Evolutionary conservation across 2,329 filamentous ascomycete genomes (phyloP).

Genomic region (Colletotrichum tofieldiae): DNA sequence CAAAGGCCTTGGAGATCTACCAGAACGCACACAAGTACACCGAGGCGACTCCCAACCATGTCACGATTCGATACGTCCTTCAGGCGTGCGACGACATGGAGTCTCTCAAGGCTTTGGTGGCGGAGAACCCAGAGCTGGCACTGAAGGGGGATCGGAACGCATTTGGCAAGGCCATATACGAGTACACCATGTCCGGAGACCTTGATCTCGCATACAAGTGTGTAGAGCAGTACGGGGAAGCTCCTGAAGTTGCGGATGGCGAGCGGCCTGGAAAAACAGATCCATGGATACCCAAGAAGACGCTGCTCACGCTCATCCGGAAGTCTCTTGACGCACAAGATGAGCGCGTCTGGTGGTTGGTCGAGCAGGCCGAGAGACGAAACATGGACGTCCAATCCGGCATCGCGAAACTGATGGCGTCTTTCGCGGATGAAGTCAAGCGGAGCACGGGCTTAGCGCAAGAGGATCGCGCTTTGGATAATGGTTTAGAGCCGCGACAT

Average conservation of each 20-base stretch:
- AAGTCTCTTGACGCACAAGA: constrained; percentile 39
- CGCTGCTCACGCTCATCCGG: constrained; percentile 36
- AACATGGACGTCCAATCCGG: constrained; percentile 39
- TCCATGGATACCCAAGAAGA: constrained; percentile 31
- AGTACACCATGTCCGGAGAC: constrained; percentile 31
- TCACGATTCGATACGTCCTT: constrained; percentile 52
- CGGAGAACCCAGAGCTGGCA: constrained; percentile 50
- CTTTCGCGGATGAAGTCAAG: constrained; percentile 38
- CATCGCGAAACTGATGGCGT: constrained; percentile 39
- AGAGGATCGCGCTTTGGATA: constrained; percentile 1
- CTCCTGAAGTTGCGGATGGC: constrained; percentile 5
- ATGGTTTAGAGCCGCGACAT: neutral
- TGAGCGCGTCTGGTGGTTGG: constrained; percentile 38
- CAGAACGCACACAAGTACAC: constrained; percentile 49
- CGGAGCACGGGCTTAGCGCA: constrained; percentile 22
- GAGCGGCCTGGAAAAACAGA: neutral
- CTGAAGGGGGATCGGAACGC: constrained; percentile 32
- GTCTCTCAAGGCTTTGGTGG: constrained; percentile 47
- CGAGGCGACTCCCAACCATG: constrained; percentile 47
- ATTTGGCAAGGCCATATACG: constrained; percentile 33
- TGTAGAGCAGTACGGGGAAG: constrained; percentile 31
- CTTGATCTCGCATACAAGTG: constrained; percentile 39
- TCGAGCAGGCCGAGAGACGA: constrained; percentile 40
- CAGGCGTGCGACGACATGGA: constrained; percentile 48
- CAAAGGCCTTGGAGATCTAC: constrained; percentile 53